Conservation (phyloP, 2,329 filamentous ascomycete species). For the Aurifilum marmelostoma region DNA sequence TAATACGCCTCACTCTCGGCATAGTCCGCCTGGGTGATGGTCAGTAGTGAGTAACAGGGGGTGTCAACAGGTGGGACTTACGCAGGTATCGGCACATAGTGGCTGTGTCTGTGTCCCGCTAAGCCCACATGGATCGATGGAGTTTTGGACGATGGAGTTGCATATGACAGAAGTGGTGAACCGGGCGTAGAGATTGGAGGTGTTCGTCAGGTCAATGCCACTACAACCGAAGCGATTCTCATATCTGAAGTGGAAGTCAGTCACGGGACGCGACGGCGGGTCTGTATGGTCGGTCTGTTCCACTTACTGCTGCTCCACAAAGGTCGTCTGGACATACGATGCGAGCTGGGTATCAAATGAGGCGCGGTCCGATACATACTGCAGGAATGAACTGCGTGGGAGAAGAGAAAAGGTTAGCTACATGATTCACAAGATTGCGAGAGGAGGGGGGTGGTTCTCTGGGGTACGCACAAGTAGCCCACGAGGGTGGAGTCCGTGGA, state of each 20-base stretch:
- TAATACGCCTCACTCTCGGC: conserved; percentile 89
- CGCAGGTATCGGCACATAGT: conserved; percentile 88
- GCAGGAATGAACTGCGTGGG: conserved; percentile 80
- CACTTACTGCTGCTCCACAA: conserved; percentile 76
- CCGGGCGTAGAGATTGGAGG: conserved; percentile 83
- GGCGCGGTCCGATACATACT: conserved; percentile 73
- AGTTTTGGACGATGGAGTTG: conserved; percentile 92
- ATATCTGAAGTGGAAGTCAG: conserved; percentile 63
- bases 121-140: conserved; percentile 69
- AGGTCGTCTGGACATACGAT: conserved; percentile 73
- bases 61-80: conserved; percentile 45
- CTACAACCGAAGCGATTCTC: conserved; percentile 79
- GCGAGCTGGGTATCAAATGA: conserved; percentile 79
- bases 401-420: conserved; percentile 14
- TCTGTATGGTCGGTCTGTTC: conserved; percentile 7
- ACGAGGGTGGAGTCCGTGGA: conserved; percentile 58
- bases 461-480: conserved; percentile 58
- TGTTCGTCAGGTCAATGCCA: conserved; percentile 75
- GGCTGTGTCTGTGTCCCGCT: conserved; percentile 68
- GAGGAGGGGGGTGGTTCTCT: neutral
- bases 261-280: conserved; percentile 12
- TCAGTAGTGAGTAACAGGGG: conserved; percentile 33
- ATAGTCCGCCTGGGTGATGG: conserved; percentile 67
- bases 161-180: conserved; percentile 92
- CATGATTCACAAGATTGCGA: too few relatives aligned